phyloP scores from a whole-genome alignment of 306 rosid genomes.

The Elaeagnus macrophylla region DNA sequence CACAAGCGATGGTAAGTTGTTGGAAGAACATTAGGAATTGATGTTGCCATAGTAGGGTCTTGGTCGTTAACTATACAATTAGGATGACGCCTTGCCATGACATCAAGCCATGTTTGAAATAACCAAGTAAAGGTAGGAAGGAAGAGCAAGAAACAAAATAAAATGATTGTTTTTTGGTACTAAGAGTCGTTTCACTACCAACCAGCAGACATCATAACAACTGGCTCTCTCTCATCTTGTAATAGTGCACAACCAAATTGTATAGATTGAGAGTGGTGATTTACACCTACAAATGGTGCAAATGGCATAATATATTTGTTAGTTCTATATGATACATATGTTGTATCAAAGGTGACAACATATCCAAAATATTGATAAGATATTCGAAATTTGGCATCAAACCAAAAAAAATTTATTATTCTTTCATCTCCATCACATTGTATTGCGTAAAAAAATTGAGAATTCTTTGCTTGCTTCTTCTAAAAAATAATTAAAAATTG shows the following conservation, averaged over 20 bases:
- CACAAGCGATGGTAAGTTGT: background rate
- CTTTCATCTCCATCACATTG: background rate
- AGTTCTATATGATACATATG: no score
- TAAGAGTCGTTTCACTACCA: no score
- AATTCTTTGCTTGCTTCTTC: background rate
- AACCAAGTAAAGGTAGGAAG: background rate
- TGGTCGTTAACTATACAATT: background rate
- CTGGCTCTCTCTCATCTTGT: background rate
- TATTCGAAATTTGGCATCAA: background rate
- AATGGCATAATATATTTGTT: background rate
- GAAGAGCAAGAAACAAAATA: no score
- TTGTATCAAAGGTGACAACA: constrained; percentile 1
- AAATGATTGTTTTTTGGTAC: no score
- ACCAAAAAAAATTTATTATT: background rate
- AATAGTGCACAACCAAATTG: no score
- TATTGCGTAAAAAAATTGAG: background rate
- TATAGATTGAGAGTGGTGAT: background rate
- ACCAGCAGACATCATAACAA: no score
- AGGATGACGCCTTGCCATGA: background rate
- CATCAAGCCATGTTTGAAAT: background rate
- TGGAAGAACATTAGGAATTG: background rate
- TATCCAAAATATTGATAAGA: background rate
- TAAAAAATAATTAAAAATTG: background rate
- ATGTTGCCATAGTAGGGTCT: background rate
- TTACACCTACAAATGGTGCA: background rate